These are phyloP conservation scores for Yamadazyma insecticola DNA, from an alignment of 805 yeast genomes.

Conservation along the genomic window DNA sequence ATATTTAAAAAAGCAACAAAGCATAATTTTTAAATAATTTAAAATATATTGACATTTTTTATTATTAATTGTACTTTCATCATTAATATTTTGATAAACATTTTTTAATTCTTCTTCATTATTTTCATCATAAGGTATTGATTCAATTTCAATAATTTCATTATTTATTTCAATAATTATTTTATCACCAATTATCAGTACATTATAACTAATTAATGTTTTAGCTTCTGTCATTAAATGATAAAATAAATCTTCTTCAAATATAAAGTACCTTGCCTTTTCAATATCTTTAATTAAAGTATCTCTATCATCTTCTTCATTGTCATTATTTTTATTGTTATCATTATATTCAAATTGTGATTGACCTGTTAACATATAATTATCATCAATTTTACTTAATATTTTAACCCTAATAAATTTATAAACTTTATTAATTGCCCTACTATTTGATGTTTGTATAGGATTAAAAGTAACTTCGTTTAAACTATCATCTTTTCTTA, in stretches of 20 bases:
- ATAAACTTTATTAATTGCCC: constrained; percentile 29
- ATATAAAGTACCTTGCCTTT: constrained; percentile 66
- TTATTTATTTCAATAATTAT: constrained; percentile 62
- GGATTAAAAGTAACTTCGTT: constrained; percentile 35
- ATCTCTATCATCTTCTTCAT: constrained; percentile 6
- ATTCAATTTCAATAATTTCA: constrained; percentile 67
- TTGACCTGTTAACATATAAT: constrained; percentile 55
- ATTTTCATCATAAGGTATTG: constrained; percentile 42
- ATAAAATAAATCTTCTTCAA: constrained; percentile 85
- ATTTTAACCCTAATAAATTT: constrained; percentile 59
- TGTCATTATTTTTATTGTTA: constrained; percentile 3
- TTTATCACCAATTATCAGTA: constrained; percentile 58
- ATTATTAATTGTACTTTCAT: constrained; percentile 21
- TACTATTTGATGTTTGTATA: constrained; percentile 21
- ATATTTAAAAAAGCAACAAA: constrained; percentile 53
- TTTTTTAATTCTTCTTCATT: constrained; percentile 34
- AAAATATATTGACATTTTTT: constrained; percentile 51
- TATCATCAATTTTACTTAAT: constrained; percentile 50
- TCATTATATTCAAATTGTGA: constrained; percentile 29
- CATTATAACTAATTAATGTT: constrained; percentile 61
- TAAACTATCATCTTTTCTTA: constrained; percentile 43
- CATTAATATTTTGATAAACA: constrained; percentile 25
- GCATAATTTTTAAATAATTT: constrained; percentile 51
- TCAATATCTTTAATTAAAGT: constrained; percentile 50
- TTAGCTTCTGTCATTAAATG: constrained; percentile 76